These are phyloP conservation scores for Letharia lupina DNA, from an alignment of 495 filamentous ascomycete species.

Conservation along the genomic window DNA sequence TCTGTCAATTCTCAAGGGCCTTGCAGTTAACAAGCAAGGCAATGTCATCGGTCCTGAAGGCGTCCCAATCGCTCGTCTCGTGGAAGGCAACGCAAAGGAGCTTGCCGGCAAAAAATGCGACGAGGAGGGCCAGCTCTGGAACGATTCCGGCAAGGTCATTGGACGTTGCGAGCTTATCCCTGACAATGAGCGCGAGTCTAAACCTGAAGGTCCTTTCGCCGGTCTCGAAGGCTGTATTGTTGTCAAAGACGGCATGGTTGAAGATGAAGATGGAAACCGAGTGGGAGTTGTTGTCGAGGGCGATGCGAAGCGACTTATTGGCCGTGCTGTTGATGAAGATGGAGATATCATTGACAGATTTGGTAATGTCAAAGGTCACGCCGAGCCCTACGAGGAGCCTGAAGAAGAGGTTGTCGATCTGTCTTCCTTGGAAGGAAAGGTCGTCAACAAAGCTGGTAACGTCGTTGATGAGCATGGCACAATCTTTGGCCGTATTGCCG, in stretches of 20 bases:
- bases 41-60: slow-evolving; percentile 67
- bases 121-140: slow-evolving; percentile 66
- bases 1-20: slow-evolving; percentile 55
- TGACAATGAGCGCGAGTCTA: slow-evolving; percentile 60
- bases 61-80: slow-evolving; percentile 59
- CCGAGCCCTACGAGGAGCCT: slow-evolving; percentile 57
- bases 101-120: slow-evolving; percentile 62
- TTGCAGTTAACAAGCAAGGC: slow-evolving; percentile 70
- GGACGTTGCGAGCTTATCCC: slow-evolving; percentile 68
- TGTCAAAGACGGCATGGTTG: slow-evolving; percentile 59
- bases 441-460: slow-evolving; percentile 79
- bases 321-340: slow-evolving; percentile 71
- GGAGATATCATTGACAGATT: slow-evolving; percentile 75
- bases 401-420: slow-evolving; percentile 53
- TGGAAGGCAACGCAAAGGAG: slow-evolving; percentile 58
- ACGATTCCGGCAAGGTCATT: slow-evolving; percentile 61
- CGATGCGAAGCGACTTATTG: slow-evolving; percentile 62
- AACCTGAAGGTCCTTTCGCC: slow-evolving; percentile 64
- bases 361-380: slow-evolving; percentile 70
- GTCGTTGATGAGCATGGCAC: slow-evolving; percentile 67
- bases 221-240: slow-evolving; percentile 63
- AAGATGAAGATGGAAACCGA: slow-evolving; percentile 56
- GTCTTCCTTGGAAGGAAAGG: slow-evolving; percentile 67
- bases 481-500: slow-evolving; percentile 66
- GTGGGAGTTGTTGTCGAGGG: slow-evolving; percentile 71